phyloP scores from a whole-genome alignment of 2,329 filamentous ascomycete species.

The Venturia asperata region DNA sequence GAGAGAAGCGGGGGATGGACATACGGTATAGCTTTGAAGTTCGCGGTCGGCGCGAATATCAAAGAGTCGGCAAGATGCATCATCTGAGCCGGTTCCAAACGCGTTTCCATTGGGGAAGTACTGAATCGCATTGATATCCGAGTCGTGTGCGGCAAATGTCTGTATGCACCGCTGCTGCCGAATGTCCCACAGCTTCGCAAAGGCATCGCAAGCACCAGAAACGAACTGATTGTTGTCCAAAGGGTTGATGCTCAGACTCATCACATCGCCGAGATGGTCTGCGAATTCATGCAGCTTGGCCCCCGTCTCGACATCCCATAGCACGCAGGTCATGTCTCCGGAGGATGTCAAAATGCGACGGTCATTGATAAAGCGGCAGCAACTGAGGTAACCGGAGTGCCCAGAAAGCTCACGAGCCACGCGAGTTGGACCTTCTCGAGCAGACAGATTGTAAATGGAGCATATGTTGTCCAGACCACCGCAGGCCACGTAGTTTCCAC shows the following conservation, averaged over 20 bases:
- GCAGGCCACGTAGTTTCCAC: constrained; percentile 96
- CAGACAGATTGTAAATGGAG: constrained; percentile 98
- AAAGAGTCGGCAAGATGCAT: constrained; percentile 93
- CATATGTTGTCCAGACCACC: constrained; percentile 99
- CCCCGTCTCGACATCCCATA: constrained; percentile 98
- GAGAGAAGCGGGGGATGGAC: constrained; percentile 24
- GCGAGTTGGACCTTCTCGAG: constrained; percentile 91
- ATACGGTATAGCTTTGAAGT: constrained; percentile 60
- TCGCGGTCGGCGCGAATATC: constrained; percentile 93
- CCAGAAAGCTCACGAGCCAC: constrained; percentile 93
- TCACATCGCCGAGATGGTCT: constrained; percentile 95
- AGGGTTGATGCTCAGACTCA: constrained; percentile 99
- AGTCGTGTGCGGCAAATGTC: constrained; percentile 97
- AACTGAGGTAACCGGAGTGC: constrained; percentile 94
- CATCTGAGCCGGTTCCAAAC: constrained; percentile 95
- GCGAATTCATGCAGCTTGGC: constrained; percentile 97
- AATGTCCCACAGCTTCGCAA: constrained; percentile 98
- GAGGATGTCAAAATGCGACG: constrained; percentile 95
- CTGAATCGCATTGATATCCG: constrained; percentile 98
- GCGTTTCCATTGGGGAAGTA: constrained; percentile 99
- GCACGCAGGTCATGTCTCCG: constrained; percentile 99
- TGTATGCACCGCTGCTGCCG: constrained; percentile 96
- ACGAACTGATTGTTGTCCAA: constrained; percentile 99
- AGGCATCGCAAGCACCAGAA: constrained; percentile 97
- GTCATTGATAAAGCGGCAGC: constrained; percentile 98